These are phyloP conservation scores for Bothriochloa decipiens DNA, from an alignment of 176 grass and related monocot genomes.

Conservation along the genomic window DNA sequence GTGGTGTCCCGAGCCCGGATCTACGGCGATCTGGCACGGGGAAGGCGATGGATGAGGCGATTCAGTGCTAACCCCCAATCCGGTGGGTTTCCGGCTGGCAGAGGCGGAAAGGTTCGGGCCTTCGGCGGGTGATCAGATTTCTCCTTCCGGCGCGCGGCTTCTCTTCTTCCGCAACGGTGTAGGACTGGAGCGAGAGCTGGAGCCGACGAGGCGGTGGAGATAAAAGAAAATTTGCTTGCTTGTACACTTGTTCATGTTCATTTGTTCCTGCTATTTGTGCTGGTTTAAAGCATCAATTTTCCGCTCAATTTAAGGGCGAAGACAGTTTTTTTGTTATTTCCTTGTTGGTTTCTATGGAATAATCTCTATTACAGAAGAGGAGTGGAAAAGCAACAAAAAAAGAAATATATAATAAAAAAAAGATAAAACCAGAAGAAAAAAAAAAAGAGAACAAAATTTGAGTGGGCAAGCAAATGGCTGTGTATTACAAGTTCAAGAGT, in stretches of 20 bases:
- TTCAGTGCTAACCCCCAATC: constrained; percentile 31
- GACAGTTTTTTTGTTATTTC: constrained; percentile 38
- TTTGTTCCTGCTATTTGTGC: constrained; percentile 41
- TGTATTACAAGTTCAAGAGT: constrained; percentile 99
- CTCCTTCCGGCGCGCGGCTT: background rate
- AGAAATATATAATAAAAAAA: background rate
- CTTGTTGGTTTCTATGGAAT: constrained; percentile 35
- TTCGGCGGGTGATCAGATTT: background rate
- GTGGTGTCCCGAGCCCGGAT: constrained; percentile 20
- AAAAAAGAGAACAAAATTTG: constrained; percentile 1
- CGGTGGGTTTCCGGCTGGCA: constrained; percentile 13
- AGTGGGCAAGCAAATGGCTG: constrained; percentile 71
- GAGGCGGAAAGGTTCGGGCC: background rate
- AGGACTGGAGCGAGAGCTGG: constrained; percentile 6
- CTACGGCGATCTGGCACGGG: constrained; percentile 37
- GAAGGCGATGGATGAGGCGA: constrained; percentile 29
- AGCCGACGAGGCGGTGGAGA: constrained; percentile 25
- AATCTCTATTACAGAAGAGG: constrained; percentile 50
- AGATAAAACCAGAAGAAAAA: constrained; percentile 58
- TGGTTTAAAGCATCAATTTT: constrained; percentile 55
- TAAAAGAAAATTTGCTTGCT: constrained; percentile 30
- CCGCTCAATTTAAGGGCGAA: constrained; percentile 47
- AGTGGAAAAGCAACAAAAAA: constrained; percentile 22
- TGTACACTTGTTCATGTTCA: constrained; percentile 53
- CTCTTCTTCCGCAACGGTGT: constrained; percentile 24